phyloP scores from a whole-genome alignment of 139 green algal genomes.

The Astrephomene gubernaculifera region DNA sequence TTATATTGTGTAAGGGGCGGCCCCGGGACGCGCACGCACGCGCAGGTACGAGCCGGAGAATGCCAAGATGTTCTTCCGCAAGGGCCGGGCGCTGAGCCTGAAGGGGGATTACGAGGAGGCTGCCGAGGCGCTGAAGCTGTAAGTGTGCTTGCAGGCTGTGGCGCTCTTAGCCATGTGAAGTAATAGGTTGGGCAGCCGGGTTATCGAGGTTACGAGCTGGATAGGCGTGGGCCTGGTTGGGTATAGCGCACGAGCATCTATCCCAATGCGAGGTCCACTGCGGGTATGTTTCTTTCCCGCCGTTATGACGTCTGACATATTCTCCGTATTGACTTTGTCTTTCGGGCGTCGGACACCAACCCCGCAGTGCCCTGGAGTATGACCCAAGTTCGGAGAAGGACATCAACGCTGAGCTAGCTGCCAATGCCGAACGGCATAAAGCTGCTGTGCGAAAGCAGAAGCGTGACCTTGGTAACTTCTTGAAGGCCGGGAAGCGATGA shows the following conservation, averaged over 20 bases:
- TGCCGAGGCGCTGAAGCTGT: constrained; percentile 53
- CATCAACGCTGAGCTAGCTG: constrained; percentile 52
- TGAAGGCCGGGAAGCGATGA: constrained; percentile 52
- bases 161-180: background rate
- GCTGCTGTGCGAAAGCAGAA: constrained; percentile 65
- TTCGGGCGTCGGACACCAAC: too few relatives aligned
- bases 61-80: constrained; percentile 53
- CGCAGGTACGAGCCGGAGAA: constrained; percentile 44
- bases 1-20: too few relatives aligned
- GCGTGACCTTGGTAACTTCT: constrained; percentile 68
- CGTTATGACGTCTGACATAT: too few relatives aligned
- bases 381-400: constrained; percentile 50
- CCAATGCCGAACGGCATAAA: constrained; percentile 59
- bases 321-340: too few relatives aligned
- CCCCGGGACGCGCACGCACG: background rate
- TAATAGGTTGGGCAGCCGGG: too few relatives aligned
- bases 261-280: too few relatives aligned
- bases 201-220: too few relatives aligned
- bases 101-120: constrained; percentile 74
- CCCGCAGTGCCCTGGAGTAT: constrained; percentile 43
- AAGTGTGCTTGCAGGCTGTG: background rate
- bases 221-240: too few relatives aligned
- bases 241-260: too few relatives aligned
- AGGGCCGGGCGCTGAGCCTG: constrained; percentile 56
- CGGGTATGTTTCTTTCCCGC: too few relatives aligned